A percentile compares a stretch with the other conserved stretches of the same genome.
Conservation (phyloP, 2,329 filamentous ascomycete genomes). For the Raffaelea ambrosiae region DNA sequence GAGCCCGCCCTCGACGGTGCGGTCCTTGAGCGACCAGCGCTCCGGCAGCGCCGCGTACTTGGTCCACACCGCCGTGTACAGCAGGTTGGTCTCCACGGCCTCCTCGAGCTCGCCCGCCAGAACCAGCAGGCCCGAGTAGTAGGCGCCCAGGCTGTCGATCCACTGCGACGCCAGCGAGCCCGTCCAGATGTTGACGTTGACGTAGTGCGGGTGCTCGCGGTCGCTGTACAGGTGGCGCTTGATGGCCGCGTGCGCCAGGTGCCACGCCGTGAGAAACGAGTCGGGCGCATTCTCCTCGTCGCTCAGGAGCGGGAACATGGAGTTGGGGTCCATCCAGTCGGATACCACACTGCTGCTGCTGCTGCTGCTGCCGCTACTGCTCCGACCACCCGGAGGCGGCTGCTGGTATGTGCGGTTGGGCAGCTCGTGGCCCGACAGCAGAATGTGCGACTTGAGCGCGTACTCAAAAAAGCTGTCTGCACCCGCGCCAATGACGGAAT, state of each 20-base stretch:
- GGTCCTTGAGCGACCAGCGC: conserved; percentile 81
- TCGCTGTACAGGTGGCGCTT: conserved; percentile 86
- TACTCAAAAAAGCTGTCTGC: conserved; percentile 99
- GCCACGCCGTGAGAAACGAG: conserved; percentile 74
- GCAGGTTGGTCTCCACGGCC: conserved; percentile 78
- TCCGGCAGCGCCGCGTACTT: conserved; percentile 91
- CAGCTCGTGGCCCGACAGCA: conserved; percentile 67
- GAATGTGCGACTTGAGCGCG: conserved; percentile 84
- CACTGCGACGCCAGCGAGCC: conserved; percentile 84
- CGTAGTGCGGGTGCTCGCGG: conserved; percentile 80
- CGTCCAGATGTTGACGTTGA: conserved; percentile 80
- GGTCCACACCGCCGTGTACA: conserved; percentile 91
- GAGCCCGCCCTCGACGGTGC: conserved; percentile 75
- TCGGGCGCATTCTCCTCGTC: conserved; percentile 63
- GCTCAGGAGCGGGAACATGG: conserved; percentile 50
- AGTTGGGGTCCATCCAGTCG: conserved; percentile 55
- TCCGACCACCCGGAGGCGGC: too few species aligned
- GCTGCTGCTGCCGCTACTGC: conserved; percentile 18
- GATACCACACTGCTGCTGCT: background rate
- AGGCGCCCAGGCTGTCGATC: conserved; percentile 94
- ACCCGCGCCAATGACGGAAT: conserved; percentile 90
- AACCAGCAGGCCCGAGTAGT: conserved; percentile 82
- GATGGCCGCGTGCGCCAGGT: conserved; percentile 77
- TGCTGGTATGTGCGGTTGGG: conserved; percentile 36
- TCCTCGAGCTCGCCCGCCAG: conserved; percentile 86